These are phyloP conservation scores for Pseudocercospora macadamiae DNA, from an alignment of 2,329 filamentous ascomycete species.

Conservation along the genomic window DNA sequence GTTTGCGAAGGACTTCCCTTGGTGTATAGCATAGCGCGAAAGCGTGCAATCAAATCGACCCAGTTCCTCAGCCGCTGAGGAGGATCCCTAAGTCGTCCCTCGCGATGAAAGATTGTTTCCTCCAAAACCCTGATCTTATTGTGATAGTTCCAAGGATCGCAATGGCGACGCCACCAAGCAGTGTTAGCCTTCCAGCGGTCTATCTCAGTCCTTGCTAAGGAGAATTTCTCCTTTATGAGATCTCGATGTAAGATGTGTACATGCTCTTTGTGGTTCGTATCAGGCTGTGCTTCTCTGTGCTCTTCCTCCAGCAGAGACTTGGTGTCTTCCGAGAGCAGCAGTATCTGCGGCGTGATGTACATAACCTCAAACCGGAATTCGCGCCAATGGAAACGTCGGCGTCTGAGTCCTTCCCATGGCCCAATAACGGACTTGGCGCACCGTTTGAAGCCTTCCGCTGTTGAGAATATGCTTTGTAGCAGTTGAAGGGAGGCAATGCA, in stretches of 20 bases:
- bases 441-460: slow-evolving; percentile 7
- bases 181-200: background rate
- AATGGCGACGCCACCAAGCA: background rate
- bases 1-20: too few relatives aligned
- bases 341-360: slow-evolving; percentile 6
- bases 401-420: background rate
- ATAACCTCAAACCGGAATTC: slow-evolving; percentile 4
- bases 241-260: slow-evolving; percentile 1
- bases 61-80: too few relatives aligned
- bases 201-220: background rate
- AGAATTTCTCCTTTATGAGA: background rate
- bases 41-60: too few relatives aligned
- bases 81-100: too few relatives aligned
- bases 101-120: too few relatives aligned
- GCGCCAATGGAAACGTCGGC: background rate
- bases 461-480: background rate
- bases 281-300: background rate
- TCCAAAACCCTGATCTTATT: slow-evolving; percentile 1
- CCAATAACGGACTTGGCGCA: slow-evolving; percentile 5
- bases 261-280: background rate
- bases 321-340: background rate
- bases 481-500: slow-evolving; percentile 5
- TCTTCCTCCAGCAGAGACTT: background rate
- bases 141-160: slow-evolving; percentile 5
- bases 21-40: too few relatives aligned